Base-by-base conservation (phyloP, 176 grass and related monocot genomes). In the Juncus inflexus region DNA sequence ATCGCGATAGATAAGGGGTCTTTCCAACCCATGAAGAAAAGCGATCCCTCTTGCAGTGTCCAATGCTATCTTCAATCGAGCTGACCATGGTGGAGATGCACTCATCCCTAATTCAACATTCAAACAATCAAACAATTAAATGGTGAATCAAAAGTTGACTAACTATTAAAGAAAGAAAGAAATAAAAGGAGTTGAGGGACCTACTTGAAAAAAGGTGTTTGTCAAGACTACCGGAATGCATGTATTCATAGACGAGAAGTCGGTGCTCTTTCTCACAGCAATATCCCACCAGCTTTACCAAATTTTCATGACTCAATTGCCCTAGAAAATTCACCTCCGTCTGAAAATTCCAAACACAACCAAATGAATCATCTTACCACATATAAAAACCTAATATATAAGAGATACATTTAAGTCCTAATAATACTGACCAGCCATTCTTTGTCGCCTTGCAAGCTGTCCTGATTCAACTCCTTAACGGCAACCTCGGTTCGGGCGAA, bases 261-360 rank as follows among this genome's bases (percentile, higher is more conserved):
- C 89, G 83, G 78, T 87, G 84, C 36, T 92, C 78, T 11, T 82
- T 82, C 41, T 92, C 89, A 65, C 84, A 92, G 78, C 89, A 92
- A 82, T 80, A 92, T 61, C 89, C 89, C 36, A 92, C 81, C 2
- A 92, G 78, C 75, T 87, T 80, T 39, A 92, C 89, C 67, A 92
- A 35, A 50, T 79, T 87, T 42, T 67, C 61, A 38, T 92, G 84
- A 63, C 15, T 82, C 60, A 87, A 87, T 76, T 80, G 78, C 47
- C 89, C 89, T 0, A 92, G 78, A 64, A 71, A 92, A 15, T 79
- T 92, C 65, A 92, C 84, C 61, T 92, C 89, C 3, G 89, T 84
- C 89, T 91, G 74, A 64, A 61, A 45, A 50, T 60, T 42, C 60
- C 50, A 6, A 35, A 69, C 59, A 37, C 8, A 51, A 2, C 12